Base-by-base conservation (phyloP, 805 yeast species). In the Kodamaea kakaduensis region DNA sequence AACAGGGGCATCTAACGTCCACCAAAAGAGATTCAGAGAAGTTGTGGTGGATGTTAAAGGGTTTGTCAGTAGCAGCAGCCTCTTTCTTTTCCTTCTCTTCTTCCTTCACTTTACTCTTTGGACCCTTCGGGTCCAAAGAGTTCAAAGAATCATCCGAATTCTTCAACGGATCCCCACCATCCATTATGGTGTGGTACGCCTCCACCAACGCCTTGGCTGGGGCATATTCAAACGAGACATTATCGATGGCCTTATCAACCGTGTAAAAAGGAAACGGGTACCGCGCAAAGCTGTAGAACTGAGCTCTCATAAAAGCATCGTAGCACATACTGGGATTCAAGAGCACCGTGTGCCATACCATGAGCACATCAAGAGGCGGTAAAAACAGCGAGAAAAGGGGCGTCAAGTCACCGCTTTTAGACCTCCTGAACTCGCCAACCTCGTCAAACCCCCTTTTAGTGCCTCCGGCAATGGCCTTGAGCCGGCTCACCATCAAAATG, bases 341-440 rank as follows among this genome's bases (percentile, higher is more conserved):
- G 25, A 50, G 23, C 25, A 52, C 49, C 1, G 51, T 40, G 25
- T 53, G 50, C 58, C 57, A 53, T 9, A 53, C 49, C 46, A 52
- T 36, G 12, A 50, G 14, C 5, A 53, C 46, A 31, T 53, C 58
- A 28, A 53, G 36, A 3, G 56, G 55, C 1, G 57, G 57, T 12
- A 47, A 19, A n/a, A 32, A 32, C n/a, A n/a, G n/a, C n/a, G n/a
- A n/a, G n/a, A n/a, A n/a, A n/a, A n/a, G n/a, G n/a, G n/a, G n/a
- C n/a, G n/a, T n/a, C n/a, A n/a, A n/a, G n/a, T n/a, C n/a, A n/a
- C n/a, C n/a, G n/a, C n/a, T n/a, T n/a, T n/a, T n/a, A n/a, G n/a
- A n/a, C n/a, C n/a, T n/a, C n/a, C n/a, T n/a, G n/a, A n/a, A n/a
- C n/a, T n/a, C n/a, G n/a, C n/a, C n/a, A n/a, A n/a, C n/a, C n/a